Evolutionary conservation across 352 stramenopile species (phyloP).

Genomic region (Elongisporangium prolatum): DNA sequence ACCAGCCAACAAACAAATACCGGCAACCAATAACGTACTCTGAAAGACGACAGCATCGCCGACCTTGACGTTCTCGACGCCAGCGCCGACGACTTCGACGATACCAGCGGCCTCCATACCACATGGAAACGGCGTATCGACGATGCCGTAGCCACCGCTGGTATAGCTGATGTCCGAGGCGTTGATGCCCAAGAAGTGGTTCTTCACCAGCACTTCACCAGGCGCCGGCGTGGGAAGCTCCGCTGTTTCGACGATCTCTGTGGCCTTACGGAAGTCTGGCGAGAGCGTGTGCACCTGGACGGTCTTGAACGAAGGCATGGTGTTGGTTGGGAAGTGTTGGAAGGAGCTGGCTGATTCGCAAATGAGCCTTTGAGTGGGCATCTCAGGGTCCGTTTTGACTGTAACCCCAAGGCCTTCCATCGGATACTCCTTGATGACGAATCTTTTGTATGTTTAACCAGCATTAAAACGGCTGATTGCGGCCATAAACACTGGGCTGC

Average conservation of each 20-base stretch:
- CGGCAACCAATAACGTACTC: conserved; percentile 14
- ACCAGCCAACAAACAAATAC: background rate
- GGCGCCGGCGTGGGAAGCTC: conserved; percentile 17
- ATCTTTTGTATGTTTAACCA: no score
- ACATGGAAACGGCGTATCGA: conserved; percentile 40
- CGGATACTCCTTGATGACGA: no score
- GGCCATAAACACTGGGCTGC: no score
- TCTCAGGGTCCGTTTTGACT: no score
- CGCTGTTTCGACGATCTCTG: conserved; percentile 14
- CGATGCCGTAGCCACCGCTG: conserved; percentile 30
- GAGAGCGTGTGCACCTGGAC: conserved; percentile 41
- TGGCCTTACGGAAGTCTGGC: conserved; percentile 35
- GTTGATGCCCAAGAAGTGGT: conserved; percentile 59
- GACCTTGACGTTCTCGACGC: conserved; percentile 43
- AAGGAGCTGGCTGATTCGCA: no score
- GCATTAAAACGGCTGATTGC: no score
- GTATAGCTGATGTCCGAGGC: conserved; percentile 57
- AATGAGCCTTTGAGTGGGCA: no score
- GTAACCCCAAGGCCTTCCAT: no score
- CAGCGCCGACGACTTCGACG: conserved; percentile 29
- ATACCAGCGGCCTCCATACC: conserved; percentile 38
- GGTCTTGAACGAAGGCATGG: conserved; percentile 29
- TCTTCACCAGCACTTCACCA: conserved; percentile 34
- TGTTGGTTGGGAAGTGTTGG: background rate
- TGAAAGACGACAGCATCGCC: conserved; percentile 37